phyloP scores from a whole-genome alignment of 768 basidiomycete genomes.

The Lactarius trivialis region DNA sequence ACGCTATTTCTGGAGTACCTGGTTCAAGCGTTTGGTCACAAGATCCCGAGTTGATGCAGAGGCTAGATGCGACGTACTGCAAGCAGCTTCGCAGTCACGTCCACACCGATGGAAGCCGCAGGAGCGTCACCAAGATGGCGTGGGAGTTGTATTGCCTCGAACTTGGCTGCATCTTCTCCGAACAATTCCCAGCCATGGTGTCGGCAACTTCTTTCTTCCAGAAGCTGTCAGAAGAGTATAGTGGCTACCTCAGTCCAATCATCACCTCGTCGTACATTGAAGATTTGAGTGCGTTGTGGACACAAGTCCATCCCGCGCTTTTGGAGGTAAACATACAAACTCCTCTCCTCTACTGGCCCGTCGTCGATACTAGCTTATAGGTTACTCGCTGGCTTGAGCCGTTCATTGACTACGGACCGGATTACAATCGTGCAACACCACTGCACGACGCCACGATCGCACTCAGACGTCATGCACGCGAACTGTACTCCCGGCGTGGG shows the following conservation, averaged over 20 bases:
- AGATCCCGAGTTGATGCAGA: neutral
- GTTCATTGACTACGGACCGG: conserved; percentile 14
- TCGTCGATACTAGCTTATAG: neutral
- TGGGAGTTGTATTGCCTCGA: conserved; percentile 13
- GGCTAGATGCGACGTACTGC: conserved; percentile 4
- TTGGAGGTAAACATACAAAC: neutral
- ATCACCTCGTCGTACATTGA: conserved; percentile 7
- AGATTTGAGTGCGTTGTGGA: neutral
- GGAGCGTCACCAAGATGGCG: neutral
- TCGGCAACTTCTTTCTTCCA: neutral
- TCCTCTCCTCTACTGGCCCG: neutral
- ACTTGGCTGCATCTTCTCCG: conserved; percentile 1
- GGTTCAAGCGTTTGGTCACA: neutral
- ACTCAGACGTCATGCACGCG: conserved; percentile 3
- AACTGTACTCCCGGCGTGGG: neutral
- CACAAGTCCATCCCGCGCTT: conserved; percentile 3
- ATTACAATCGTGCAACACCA: conserved; percentile 1
- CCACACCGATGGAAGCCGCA: neutral
- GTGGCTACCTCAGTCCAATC: neutral
- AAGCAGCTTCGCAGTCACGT: neutral
- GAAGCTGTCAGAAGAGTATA: neutral
- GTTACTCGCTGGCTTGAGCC: conserved; percentile 18
- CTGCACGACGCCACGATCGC: conserved; percentile 12
- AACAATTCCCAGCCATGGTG: neutral
- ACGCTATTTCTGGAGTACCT: neutral